A percentile compares a stretch with the other conserved stretches of the same genome.
Evolutionary conservation across 2,329 filamentous ascomycete genomes (phyloP).

Genomic region (Aureobasidium sp.): DNA sequence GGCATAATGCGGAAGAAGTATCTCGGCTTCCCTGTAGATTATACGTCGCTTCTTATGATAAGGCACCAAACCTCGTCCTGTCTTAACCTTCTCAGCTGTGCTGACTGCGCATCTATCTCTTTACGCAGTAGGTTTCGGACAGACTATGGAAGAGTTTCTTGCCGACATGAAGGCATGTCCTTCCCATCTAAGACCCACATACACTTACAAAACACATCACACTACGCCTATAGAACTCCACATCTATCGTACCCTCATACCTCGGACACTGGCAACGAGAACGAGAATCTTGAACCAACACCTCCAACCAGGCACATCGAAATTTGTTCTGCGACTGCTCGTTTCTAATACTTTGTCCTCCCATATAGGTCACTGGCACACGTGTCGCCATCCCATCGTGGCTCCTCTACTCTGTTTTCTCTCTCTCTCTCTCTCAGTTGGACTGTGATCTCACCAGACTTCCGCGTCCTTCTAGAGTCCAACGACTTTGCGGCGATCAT

Average conservation of each 20-base stretch:
- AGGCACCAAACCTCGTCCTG: too few relatives aligned
- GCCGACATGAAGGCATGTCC: not conserved
- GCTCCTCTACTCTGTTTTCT: not conserved
- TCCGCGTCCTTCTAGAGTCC: not conserved
- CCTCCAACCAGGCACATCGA: not conserved
- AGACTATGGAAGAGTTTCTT: too few relatives aligned
- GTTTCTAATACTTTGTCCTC: not conserved
- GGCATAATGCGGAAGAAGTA: too few relatives aligned
- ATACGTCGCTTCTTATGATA: too few relatives aligned
- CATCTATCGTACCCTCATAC: not conserved
- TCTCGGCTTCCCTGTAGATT: too few relatives aligned
- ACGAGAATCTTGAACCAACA: not conserved
- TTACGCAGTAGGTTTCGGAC: too few relatives aligned
- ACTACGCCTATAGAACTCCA: not conserved
- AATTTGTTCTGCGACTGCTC: not conserved
- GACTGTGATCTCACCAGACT: not conserved
- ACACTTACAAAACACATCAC: not conserved
- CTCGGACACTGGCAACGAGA: too few relatives aligned
- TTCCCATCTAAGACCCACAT: not conserved
- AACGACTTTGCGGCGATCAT: not conserved
- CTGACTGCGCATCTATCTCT: too few relatives aligned
- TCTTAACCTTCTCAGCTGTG: too few relatives aligned
- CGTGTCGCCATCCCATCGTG: not conserved
- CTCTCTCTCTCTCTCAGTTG: not conserved
- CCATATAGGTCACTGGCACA: not conserved